Evolutionary conservation across 2,329 filamentous ascomycete genomes (phyloP).

Genomic region (Geosmithia flava): DNA sequence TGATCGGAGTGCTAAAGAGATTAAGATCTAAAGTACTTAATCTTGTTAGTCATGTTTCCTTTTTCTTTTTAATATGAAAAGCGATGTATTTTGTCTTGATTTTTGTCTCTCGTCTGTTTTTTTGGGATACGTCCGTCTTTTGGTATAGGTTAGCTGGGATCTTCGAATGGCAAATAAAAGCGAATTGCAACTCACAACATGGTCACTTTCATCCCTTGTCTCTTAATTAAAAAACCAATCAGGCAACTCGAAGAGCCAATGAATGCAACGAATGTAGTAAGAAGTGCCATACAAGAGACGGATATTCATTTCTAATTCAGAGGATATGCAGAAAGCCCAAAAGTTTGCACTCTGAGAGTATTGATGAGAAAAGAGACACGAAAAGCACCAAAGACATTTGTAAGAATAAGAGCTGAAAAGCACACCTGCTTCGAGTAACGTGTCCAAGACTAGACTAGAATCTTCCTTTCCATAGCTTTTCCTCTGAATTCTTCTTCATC

Average conservation of each 20-base stretch:
- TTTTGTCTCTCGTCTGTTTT: not conserved
- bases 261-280: too few species aligned
- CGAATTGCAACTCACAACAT: too few species aligned
- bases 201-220: too few species aligned
- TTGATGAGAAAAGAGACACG: not conserved
- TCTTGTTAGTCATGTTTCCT: not conserved
- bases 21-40: constrained; percentile 2
- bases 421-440: not conserved
- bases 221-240: too few species aligned
- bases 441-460: not conserved
- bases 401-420: not conserved
- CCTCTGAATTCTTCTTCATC: not conserved
- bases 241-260: too few species aligned
- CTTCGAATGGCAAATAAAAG: too few species aligned
- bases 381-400: not conserved
- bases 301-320: not conserved
- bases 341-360: not conserved
- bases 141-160: too few species aligned
- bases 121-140: not conserved
- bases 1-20: constrained; percentile 2
- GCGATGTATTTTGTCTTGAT: not conserved
- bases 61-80: not conserved
- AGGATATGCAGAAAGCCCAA: not conserved
- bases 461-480: too few species aligned
- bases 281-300: too few species aligned